Base-by-base conservation (phyloP, 2,329 filamentous ascomycete species). In the Fusarium lyarnte region DNA sequence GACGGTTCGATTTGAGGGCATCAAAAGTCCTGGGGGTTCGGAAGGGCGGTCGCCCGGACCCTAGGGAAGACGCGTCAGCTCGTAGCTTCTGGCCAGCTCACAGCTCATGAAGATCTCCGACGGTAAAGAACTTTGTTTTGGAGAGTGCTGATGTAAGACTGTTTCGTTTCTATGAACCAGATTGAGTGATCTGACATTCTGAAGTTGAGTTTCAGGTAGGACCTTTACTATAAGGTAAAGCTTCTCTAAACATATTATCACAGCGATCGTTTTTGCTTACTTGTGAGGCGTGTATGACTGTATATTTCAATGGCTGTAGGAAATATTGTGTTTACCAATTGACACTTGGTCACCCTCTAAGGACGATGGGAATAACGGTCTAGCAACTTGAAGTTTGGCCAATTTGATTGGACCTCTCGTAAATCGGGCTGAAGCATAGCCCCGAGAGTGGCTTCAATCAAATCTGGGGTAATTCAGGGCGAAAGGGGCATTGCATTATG, bases 291-390 rank as follows among this genome's bases (percentile, higher is more conserved):
- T 1, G 4, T 33, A 23, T 19, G 2, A 0, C 3, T 49, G 16
- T 17, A 3, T 3, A 12, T 12, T 9, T 4, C 3, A 23, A 5
- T 1, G 2, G 10, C 8, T 7, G 16, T 14, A 25, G 19, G 2
- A n/a, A 3, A 3, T 4, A 21, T 16, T 4, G 4, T 52, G 25
- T n/a, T n/a, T 27, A 6, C 8, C 17, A n/a, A 39, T 9, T 17
- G 17, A 1, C 1, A 27, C 8, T 16, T 4, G 17, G 5, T 21
- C 2, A 2, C 8, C 5, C 1, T n/a, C 14, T 0, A 19, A 2
- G 10, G 23, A 12, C 0, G 3, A 6, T 8, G 10, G 12, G 14
- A 27, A 39, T 9, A 41, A 23, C 25, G 11, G 14, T 4, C 4
- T 8, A 4, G 10, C 4, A 16, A 4, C 4, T n/a, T 57, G 17